Base-by-base conservation (phyloP, 1,139 yeast species). In the Pichia sp. region DNA sequence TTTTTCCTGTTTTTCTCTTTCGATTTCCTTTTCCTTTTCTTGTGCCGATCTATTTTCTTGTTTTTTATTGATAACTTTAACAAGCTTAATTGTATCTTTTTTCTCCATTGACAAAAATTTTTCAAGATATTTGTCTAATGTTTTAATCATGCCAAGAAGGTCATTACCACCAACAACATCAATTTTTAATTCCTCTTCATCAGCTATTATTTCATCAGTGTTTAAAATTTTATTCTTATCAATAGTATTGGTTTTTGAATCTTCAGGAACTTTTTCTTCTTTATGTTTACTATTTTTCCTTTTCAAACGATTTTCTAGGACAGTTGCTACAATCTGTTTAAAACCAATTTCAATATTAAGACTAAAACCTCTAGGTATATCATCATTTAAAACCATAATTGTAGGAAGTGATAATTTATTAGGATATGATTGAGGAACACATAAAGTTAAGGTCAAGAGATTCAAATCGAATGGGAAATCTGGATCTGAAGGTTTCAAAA, bases 331-430 rank as follows among this genome's bases (percentile, higher is more conserved):
- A 28, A 82, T 78, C 42, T 66, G 62, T 41, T 67, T 69, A 60
- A 80, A 85, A 7, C 89, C 92, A 10, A 65, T 55, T 56, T 84
- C 92, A 12, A 84, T 68, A 54, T 83, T 83, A 16, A 76, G 69
- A 12, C 87, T 76, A 59, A 66, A 80, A 0, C 92, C 92, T 48
- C 80, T 66, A 1, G 92, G 89, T n/a, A 84, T 80, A 37, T 82
- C 87, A 26, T 73, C 72, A 59, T 82, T 82, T 41, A 78, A 66
- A 5, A 85, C 82, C 40, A 67, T 65, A 2, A 78, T 66, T 5
- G 71, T 61, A 1, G 82, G 80, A 25, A 53, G 50, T 7, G 54
- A 49, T 27, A 53, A 56, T 27, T 59, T 60, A 34, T 62, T 55
- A 0, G 90, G 90, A 55, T 81, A 83, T 28, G 63, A 64, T 2